Conservation (phyloP, 2,329 filamentous ascomycete species). For the Ambrosiella xylebori region DNA sequence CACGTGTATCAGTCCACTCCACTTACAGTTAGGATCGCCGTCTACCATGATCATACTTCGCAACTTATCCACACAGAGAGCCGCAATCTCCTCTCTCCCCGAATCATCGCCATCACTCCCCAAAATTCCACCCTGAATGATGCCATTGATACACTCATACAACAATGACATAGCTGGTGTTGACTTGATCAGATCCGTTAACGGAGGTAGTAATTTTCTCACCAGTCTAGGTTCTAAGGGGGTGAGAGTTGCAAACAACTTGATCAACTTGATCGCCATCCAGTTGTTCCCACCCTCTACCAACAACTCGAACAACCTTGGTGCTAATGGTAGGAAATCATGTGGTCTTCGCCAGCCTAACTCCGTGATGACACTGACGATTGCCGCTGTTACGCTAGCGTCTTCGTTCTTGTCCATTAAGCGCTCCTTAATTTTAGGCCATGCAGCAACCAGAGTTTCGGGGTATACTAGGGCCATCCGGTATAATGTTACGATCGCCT, state of each 20-base stretch:
- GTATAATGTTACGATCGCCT: constrained; percentile 89
- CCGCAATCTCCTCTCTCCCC: constrained; percentile 81
- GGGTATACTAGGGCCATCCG: constrained; percentile 90
- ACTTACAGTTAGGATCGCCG: constrained; percentile 79
- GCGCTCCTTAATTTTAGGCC: constrained; percentile 94
- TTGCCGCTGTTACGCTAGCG: constrained; percentile 81
- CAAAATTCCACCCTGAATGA: constrained; percentile 90
- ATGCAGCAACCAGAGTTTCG: constrained; percentile 77
- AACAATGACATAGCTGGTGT: constrained; percentile 95
- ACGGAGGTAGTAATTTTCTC: constrained; percentile 74
- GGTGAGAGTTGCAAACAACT: constrained; percentile 91
- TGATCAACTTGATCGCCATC: constrained; percentile 99
- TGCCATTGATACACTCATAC: constrained; percentile 96
- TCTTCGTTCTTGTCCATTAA: constrained; percentile 83
- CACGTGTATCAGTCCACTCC: neutral
- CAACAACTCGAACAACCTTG: constrained; percentile 77
- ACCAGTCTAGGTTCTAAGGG: constrained; percentile 82
- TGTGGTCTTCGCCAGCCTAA: constrained; percentile 84
- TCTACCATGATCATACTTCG: constrained; percentile 88
- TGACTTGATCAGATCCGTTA: constrained; percentile 84
- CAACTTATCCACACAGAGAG: constrained; percentile 80
- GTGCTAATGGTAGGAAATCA: constrained; percentile 84
- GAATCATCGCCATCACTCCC: constrained; percentile 62
- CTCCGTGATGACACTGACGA: constrained; percentile 94
- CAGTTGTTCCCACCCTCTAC: constrained; percentile 93